These are phyloP conservation scores for Leptographium lundbergii DNA, from an alignment of 2,329 filamentous ascomycete genomes.

Conservation along the genomic window DNA sequence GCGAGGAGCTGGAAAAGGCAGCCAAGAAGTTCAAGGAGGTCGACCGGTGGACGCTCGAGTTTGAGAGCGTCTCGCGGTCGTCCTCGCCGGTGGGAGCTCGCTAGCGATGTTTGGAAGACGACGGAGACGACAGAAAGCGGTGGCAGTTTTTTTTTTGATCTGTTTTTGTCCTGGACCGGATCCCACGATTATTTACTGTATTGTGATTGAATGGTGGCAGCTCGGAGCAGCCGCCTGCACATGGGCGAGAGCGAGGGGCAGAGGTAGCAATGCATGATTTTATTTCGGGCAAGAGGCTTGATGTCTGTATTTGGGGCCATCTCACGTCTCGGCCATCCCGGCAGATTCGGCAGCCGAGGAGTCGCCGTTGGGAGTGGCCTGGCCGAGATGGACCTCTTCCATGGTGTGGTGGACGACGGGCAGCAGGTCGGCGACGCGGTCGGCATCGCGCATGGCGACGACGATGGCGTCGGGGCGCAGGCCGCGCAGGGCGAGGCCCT, in stretches of 20 bases:
- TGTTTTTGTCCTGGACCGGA: not conserved
- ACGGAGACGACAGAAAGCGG: no score
- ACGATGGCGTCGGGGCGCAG: constrained; percentile 58
- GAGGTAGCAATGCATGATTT: not conserved
- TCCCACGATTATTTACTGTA: no score
- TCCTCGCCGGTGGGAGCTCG: constrained; percentile 40
- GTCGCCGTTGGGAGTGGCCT: not conserved
- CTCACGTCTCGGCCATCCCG: no score
- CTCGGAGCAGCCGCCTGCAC: not conserved
- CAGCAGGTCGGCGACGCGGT: constrained; percentile 56
- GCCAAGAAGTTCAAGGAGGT: constrained; percentile 55
- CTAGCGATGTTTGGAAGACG: not conserved
- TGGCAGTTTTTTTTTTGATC: not conserved
- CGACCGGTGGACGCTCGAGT: constrained; percentile 55
- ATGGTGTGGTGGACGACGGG: constrained; percentile 56
- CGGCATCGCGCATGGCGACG: constrained; percentile 66
- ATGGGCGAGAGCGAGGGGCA: not conserved
- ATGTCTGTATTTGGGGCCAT: no score
- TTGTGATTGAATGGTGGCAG: no score
- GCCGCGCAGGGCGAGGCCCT: constrained; percentile 32
- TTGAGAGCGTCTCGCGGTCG: constrained; percentile 47
- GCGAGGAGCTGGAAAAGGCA: constrained; percentile 43
- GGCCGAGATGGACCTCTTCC: constrained; percentile 30
- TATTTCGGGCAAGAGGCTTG: not conserved
- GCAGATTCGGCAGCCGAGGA: no score